Evolutionary conservation across 805 yeast species (phyloP).

Genomic region (Saccharomycopsis fermentans): DNA sequence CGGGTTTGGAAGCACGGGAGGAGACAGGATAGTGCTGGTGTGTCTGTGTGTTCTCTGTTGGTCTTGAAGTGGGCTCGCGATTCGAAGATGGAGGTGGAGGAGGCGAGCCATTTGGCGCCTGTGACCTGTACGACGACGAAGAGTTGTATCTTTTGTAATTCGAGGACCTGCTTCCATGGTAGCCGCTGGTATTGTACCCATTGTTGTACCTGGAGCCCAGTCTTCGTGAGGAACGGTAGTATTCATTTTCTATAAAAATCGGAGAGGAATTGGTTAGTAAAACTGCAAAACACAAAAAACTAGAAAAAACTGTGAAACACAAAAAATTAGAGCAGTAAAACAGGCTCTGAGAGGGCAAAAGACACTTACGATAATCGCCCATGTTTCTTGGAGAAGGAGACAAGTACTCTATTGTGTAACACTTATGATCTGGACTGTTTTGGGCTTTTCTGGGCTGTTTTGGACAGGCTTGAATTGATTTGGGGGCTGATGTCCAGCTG

Average conservation of each 20-base stretch:
- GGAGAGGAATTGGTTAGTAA: background rate
- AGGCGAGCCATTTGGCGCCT: background rate
- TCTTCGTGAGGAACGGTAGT: background rate
- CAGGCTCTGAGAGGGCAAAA: background rate
- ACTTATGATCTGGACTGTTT: too few relatives aligned
- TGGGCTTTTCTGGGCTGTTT: too few relatives aligned
- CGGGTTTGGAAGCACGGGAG: background rate
- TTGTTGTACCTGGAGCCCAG: background rate
- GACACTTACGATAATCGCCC: background rate
- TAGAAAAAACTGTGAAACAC: background rate
- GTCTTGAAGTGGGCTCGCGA: background rate
- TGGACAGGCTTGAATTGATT: too few relatives aligned
- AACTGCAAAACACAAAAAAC: background rate
- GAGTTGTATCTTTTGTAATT: background rate
- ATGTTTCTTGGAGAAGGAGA: background rate
- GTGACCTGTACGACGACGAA: background rate
- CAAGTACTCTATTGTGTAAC: too few relatives aligned
- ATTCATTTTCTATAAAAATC: background rate
- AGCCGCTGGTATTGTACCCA: background rate
- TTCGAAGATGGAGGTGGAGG: background rate
- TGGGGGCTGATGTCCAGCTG: too few relatives aligned
- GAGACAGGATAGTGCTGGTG: background rate
- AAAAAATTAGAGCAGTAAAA: background rate
- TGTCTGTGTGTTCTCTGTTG: background rate
- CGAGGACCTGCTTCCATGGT: background rate